Evolutionary conservation across 1,284 basidiomycete species (phyloP), one percentile per base, ranked within the genome.

Genomic region (Rugiboletus extremiorientalis): DNA sequence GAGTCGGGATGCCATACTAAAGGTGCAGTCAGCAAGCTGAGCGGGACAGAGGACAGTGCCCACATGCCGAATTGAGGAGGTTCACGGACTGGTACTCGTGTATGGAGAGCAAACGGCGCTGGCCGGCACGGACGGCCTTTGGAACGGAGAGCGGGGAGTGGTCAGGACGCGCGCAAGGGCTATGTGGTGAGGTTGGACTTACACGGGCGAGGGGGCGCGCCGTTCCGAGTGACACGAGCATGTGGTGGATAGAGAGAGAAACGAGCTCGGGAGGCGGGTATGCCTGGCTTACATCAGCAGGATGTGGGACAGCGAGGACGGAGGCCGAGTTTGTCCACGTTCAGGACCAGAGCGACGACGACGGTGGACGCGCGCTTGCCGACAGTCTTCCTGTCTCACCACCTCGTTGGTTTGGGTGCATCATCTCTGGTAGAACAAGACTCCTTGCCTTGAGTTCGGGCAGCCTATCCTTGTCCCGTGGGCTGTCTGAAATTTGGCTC

Each of bases 11-110:
- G 50, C 94, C 95, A 77, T 98, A 98, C 94, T 98, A 34, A 45
- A 59, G 27, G 25, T 11, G 22, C 6, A 3, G 37, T 60, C 23
- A 68, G 52, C 25, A 40, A 22, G 36, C 33, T 6, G 30, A 42
- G 16, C 16, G 27, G 54, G 50, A 38, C 30, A 40, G 41, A 36
- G 4, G 23, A 41, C 12, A 51, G 27, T 27, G 76, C 81, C 65
- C 65, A 23, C 66, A 47, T 60, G 96, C 95, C 65, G 91, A 88
- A 80, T 98, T 98, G 68, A 99, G 85, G 49, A 99, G 82, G 67
- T 90, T 88, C 76, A 98, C 92, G 53, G 95, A 97, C 74, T 98
- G 94, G 79, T 98, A 94, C 80, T 99, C 96, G 79, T 99, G 96
- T 71, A 99, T 96, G 47, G 94, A 97, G 69, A 99, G 86, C 77